Percentiles rank a stretch among this genome's conserved stretches.
Conservation (phyloP, 129 eudicot species). For the Tagetes erecta region DNA sequence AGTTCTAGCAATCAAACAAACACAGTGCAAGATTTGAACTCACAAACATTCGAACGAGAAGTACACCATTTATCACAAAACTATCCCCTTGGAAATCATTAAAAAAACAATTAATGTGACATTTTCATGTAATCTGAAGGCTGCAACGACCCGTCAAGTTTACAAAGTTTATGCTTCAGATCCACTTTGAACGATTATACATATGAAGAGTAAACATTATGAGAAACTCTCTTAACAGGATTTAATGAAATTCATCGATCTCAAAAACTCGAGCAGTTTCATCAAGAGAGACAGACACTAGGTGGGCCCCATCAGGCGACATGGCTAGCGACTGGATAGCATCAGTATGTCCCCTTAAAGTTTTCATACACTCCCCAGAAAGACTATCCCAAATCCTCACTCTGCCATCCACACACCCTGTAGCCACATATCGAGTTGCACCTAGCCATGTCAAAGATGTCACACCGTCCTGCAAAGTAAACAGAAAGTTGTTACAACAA, state of each 20-base stretch:
- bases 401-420: conserved; percentile 86
- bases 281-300: conserved; percentile 26
- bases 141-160: too few species aligned
- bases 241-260: conserved; percentile 27
- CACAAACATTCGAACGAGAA: too few species aligned
- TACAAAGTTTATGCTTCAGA: too few species aligned
- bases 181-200: too few species aligned
- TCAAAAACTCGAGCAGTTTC: conserved; percentile 29
- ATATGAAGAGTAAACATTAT: too few species aligned
- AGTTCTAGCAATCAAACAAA: too few species aligned
- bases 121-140: too few species aligned
- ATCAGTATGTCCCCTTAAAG: conserved; percentile 66
- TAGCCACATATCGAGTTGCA: conserved; percentile 56
- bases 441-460: conserved; percentile 81
- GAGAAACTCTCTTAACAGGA: too few species aligned
- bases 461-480: conserved; percentile 58
- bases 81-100: too few species aligned
- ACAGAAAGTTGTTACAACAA: not conserved
- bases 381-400: conserved; percentile 93
- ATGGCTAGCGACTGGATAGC: conserved; percentile 71
- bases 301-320: conserved; percentile 35
- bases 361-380: conserved; percentile 68
- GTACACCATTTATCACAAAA: too few species aligned
- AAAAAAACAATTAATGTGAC: too few species aligned
- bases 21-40: too few species aligned